Evolutionary conservation across 441 rosid species (phyloP).

Genomic region (Croton setiger): DNA sequence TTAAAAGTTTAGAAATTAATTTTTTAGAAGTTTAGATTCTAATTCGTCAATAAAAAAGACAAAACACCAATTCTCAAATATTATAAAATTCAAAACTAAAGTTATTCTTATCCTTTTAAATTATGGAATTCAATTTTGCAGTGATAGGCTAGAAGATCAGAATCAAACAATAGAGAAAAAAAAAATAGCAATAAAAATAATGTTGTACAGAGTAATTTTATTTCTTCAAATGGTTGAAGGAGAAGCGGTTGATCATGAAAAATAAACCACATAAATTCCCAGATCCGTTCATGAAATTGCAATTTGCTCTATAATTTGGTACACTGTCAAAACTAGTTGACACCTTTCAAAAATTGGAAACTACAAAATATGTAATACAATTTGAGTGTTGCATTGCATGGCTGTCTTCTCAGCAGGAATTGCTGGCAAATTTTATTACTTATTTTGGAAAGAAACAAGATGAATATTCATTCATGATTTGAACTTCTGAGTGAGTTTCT

Average conservation of each 20-base stretch:
- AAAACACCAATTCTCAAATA: no score
- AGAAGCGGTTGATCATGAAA: background rate
- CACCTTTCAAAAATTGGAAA: conserved; percentile 1
- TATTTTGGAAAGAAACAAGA: background rate
- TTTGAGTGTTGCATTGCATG: background rate
- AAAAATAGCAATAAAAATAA: no score
- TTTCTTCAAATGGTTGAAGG: background rate
- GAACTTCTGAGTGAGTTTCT: conserved; percentile 76
- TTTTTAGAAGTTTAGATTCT: no score
- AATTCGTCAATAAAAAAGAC: no score
- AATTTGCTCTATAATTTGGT: background rate
- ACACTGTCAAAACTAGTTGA: background rate
- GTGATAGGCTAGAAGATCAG: no score
- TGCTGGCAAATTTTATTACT: conserved; percentile 21
- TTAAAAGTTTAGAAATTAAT: no score
- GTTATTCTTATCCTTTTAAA: no score
- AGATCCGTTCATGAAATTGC: background rate
- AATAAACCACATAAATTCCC: background rate
- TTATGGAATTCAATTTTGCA: no score
- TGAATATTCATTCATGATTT: conserved; percentile 32
- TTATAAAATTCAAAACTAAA: no score
- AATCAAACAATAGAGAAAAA: no score
- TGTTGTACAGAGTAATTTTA: background rate
- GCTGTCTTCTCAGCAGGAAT: conserved; percentile 7
- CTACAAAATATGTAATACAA: background rate